phyloP scores from a whole-genome alignment of 148 eudicot species.

The Fagopyrum esculentum region DNA sequence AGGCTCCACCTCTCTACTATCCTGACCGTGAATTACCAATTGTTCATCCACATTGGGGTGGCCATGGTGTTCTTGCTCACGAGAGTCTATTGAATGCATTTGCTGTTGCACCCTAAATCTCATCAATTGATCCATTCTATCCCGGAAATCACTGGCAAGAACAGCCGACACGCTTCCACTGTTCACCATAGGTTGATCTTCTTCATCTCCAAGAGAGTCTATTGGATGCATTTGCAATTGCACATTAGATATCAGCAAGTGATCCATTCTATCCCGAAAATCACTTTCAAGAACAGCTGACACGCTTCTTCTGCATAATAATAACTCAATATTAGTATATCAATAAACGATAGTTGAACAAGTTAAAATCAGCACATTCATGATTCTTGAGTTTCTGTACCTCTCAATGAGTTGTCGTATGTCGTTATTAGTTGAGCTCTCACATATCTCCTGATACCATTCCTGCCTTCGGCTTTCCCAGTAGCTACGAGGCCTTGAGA shows the following conservation, averaged over 20 bases:
- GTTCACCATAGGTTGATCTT: background rate
- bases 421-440: constrained; percentile 56
- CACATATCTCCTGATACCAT: constrained; percentile 71
- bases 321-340: background rate
- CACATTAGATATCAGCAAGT: constrained; percentile 43
- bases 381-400: constrained; percentile 19
- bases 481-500: constrained; percentile 71
- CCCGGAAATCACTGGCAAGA: background rate
- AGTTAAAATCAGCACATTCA: background rate
- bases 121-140: background rate
- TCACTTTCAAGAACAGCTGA: constrained; percentile 64
- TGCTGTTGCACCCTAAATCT: background rate
- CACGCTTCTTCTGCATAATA: constrained; percentile 55
- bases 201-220: constrained; percentile 15
- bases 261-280: constrained; percentile 61
- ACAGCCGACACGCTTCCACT: no score
- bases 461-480: constrained; percentile 78
- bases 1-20: background rate
- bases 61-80: background rate
- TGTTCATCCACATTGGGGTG: background rate
- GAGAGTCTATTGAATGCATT: background rate
- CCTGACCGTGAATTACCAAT: no score
- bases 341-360: background rate
- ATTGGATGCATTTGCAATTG: constrained; percentile 31
- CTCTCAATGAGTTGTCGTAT: constrained; percentile 65